phyloP scores from a whole-genome alignment of 73 alveolate genomes.

The Durusdinium trenchii region DNA sequence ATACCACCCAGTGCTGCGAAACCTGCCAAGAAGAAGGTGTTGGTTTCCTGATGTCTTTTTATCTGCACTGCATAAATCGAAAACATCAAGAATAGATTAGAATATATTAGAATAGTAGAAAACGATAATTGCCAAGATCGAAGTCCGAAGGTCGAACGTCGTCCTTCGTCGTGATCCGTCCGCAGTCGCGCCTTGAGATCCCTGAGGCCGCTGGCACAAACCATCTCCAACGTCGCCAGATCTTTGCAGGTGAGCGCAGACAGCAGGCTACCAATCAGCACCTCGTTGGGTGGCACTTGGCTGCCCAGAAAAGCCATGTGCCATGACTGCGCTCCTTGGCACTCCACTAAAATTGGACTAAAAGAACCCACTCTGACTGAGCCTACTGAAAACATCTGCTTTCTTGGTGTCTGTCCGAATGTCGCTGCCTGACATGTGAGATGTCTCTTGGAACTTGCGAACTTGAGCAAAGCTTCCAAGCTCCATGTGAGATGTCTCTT shows the following conservation, averaged over 20 bases:
- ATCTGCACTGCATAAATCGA: background rate
- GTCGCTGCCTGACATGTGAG: too few relatives aligned
- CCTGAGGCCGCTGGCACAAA: background rate
- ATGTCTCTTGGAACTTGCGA: too few relatives aligned
- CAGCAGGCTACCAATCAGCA: constrained; percentile 44
- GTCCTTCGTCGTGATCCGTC: too few relatives aligned
- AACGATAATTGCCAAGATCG: too few relatives aligned
- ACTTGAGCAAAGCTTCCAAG: too few relatives aligned
- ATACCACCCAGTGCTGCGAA: constrained; percentile 38
- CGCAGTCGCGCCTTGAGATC: constrained; percentile 26
- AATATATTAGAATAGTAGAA: too few relatives aligned
- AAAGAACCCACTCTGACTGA: too few relatives aligned
- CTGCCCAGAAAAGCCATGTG: constrained; percentile 59
- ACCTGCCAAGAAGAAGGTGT: background rate
- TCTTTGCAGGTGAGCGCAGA: constrained; percentile 45
- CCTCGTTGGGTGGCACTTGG: constrained; percentile 48
- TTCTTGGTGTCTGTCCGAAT: too few relatives aligned
- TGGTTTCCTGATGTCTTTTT: background rate
- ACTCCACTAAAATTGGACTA: too few relatives aligned
- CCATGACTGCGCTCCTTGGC: constrained; percentile 21
- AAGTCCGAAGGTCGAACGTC: too few relatives aligned
- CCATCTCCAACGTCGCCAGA: constrained; percentile 66
- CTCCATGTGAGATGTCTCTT: background rate
- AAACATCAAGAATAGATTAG: too few relatives aligned
- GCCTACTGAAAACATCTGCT: too few relatives aligned